Evolutionary conservation across 2,329 filamentous ascomycete genomes (phyloP).

Genomic region (Whalleya microplaca): DNA sequence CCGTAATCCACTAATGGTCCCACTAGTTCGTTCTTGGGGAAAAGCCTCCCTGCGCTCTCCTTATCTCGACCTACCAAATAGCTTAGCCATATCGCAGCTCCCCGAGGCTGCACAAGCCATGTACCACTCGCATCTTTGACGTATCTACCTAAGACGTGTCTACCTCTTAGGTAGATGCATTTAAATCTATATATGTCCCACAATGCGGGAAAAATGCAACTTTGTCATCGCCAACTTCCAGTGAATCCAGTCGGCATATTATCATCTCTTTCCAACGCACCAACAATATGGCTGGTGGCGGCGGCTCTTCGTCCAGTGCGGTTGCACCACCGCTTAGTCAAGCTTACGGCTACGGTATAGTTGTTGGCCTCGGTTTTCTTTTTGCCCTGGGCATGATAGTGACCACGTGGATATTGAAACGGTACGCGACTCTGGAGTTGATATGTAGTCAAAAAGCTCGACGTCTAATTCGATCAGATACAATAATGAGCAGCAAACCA

Average conservation of each 20-base stretch:
- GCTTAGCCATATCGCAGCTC: not conserved
- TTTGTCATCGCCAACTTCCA: not conserved
- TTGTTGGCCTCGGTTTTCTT: constrained; percentile 72
- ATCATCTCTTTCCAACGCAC: not conserved
- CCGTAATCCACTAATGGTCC: not conserved
- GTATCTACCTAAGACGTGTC: no score
- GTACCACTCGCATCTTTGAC: no score
- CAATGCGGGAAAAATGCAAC: not conserved
- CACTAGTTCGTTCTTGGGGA: not conserved
- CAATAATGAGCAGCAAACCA: constrained; percentile 75
- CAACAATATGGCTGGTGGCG: constrained; percentile 1
- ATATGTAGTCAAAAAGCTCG: constrained; percentile 26
- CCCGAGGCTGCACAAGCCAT: no score
- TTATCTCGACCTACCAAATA: not conserved
- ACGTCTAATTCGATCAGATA: constrained; percentile 40
- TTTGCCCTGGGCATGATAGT: constrained; percentile 78
- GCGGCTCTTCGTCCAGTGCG: not conserved
- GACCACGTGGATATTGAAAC: constrained; percentile 71
- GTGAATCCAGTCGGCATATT: not conserved
- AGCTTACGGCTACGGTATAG: constrained; percentile 76
- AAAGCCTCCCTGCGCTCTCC: not conserved
- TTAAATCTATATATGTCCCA: not conserved
- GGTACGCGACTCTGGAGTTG: constrained; percentile 41
- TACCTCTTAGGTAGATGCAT: no score
- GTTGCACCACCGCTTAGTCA: constrained; percentile 50